Conservation (phyloP, 768 basidiomycete species). For the Lyophyllum shimeji region DNA sequence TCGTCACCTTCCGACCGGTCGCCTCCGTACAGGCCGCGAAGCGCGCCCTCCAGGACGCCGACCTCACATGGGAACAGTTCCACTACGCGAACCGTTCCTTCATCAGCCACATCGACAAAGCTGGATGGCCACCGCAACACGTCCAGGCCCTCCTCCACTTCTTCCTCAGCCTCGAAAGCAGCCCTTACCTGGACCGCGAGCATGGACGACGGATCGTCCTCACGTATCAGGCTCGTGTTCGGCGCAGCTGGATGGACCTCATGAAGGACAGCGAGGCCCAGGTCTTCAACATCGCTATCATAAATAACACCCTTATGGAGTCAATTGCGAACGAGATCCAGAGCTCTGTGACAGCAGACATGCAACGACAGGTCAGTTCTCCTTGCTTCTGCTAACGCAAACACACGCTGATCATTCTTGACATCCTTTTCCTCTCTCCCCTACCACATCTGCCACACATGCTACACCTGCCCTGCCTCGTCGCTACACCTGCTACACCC, state of each 20-base stretch:
- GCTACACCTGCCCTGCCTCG: too few species aligned
- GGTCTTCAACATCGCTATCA: background rate
- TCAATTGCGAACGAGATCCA: background rate
- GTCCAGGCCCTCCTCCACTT: background rate
- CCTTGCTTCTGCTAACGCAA: background rate
- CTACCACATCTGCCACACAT: background rate
- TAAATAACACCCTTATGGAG: background rate
- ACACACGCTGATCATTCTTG: background rate
- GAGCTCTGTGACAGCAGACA: background rate
- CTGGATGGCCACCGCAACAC: background rate
- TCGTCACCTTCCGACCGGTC: background rate
- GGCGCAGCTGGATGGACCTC: slow-evolving; percentile 4
- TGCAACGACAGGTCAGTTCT: background rate
- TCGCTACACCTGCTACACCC: too few species aligned
- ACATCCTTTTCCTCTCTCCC: background rate
- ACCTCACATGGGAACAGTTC: slow-evolving; percentile 8
- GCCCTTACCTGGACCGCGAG: background rate
- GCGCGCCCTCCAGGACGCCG: background rate
- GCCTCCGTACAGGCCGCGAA: background rate
- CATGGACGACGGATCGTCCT: slow-evolving; percentile 6
- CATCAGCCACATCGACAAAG: background rate
- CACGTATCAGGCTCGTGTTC: slow-evolving; percentile 2
- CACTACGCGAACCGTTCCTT: background rate
- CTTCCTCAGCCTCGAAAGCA: slow-evolving; percentile 2
- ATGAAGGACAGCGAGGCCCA: background rate